These are phyloP conservation scores for Quercus gilva DNA, from an alignment of 306 rosid species.

Conservation along the genomic window DNA sequence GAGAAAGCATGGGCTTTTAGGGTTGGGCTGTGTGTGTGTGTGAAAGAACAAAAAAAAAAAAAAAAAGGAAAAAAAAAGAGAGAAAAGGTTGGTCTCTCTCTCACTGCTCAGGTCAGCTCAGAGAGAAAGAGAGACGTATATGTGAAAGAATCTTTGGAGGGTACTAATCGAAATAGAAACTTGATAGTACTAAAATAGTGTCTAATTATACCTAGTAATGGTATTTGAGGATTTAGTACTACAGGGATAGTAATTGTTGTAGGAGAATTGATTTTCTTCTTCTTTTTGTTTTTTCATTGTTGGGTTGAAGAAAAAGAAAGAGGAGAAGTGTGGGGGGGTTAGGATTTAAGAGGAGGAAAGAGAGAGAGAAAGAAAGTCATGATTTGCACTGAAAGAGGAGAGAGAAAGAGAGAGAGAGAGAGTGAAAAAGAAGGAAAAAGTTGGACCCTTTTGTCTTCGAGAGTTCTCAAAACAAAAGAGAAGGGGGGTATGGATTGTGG, in stretches of 20 bases:
- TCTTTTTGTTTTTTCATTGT: neutral
- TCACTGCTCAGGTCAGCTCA: neutral
- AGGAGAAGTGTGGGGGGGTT: constrained; percentile 4
- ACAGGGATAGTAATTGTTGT: neutral
- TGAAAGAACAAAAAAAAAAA: neutral
- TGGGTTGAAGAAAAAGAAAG: constrained; percentile 15
- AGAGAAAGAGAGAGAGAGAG: neutral
- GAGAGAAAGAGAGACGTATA: neutral
- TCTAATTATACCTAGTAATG: neutral
- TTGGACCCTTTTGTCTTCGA: constrained; percentile 8
- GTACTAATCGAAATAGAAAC: neutral
- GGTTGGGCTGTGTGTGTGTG: neutral
- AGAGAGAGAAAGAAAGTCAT: neutral
- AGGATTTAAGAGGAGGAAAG: neutral
- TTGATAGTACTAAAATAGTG: neutral
- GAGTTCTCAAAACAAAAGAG: constrained; percentile 30
- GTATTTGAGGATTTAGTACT: neutral
- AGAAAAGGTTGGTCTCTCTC: neutral
- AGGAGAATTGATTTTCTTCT: constrained; percentile 7
- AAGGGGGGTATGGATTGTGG: neutral
- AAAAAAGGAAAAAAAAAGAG: neutral
- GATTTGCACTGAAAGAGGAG: neutral
- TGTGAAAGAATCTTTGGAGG: neutral
- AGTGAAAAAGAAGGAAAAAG: neutral
- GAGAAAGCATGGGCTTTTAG: neutral